phyloP scores from a whole-genome alignment of 495 filamentous ascomycete species.

The Trichoderma orchidacearum region DNA sequence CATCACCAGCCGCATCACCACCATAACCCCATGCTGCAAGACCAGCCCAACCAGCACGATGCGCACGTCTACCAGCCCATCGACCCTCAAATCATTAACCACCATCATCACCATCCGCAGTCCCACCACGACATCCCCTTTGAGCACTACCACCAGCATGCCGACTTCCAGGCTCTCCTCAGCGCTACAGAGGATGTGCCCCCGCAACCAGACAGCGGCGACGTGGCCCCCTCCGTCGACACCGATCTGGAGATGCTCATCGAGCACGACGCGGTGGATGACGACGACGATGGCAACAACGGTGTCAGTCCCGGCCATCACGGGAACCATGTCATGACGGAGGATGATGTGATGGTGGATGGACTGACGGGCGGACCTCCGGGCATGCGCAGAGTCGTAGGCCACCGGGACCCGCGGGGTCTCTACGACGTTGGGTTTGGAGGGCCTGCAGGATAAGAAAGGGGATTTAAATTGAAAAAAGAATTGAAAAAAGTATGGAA shows the following conservation, averaged over 20 bases:
- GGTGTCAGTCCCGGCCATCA: constrained; percentile 5
- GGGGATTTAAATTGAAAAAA: no score
- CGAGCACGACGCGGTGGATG: constrained; percentile 19
- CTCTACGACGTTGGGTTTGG: constrained; percentile 15
- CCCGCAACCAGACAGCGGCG: constrained; percentile 7
- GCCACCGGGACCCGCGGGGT: constrained; percentile 11
- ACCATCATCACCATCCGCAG: constrained; percentile 12
- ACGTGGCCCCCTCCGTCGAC: constrained; percentile 26
- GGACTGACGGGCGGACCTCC: neutral
- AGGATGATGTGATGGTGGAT: constrained; percentile 8
- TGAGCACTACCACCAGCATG: constrained; percentile 3
- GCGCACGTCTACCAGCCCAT: constrained; percentile 30
- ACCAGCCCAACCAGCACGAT: constrained; percentile 13
- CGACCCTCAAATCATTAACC: constrained; percentile 37
- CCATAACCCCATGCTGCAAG: constrained; percentile 12
- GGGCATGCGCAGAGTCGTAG: neutral
- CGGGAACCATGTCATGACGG: constrained; percentile 15
- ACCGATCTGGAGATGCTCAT: constrained; percentile 41
- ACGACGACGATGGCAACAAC: constrained; percentile 9
- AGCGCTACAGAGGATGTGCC: constrained; percentile 16
- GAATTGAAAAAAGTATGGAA: no score
- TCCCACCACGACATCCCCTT: constrained; percentile 8
- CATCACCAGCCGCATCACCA: constrained; percentile 13
- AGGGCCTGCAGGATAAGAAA: constrained; percentile 3
- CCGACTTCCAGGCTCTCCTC: constrained; percentile 27